These are phyloP conservation scores for Candida broadrunensis DNA, from an alignment of 805 yeast genomes.

Conservation along the genomic window DNA sequence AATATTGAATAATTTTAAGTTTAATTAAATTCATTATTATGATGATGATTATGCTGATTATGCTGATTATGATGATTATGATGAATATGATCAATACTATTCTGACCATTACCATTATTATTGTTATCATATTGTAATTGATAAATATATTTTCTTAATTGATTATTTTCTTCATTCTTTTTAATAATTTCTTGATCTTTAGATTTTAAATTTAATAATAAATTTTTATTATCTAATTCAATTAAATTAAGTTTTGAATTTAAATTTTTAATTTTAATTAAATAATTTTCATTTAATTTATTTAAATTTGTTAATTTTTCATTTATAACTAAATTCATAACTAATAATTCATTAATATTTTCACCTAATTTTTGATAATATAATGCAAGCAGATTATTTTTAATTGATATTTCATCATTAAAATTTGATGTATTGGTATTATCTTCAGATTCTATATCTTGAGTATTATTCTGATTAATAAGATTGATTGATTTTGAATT, in stretches of 20 bases:
- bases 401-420: not conserved
- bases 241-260: not conserved
- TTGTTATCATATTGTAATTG: not conserved
- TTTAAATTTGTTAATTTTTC: not conserved
- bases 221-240: not conserved
- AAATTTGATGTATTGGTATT: too few relatives aligned
- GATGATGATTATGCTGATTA: not conserved
- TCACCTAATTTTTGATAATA: not conserved
- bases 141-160: not conserved
- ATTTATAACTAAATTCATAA: not conserved
- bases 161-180: conserved; percentile 1
- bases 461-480: too few relatives aligned
- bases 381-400: not conserved
- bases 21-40: too few relatives aligned
- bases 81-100: not conserved
- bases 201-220: not conserved
- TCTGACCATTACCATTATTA: not conserved
- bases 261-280: not conserved
- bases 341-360: not conserved
- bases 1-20: too few relatives aligned
- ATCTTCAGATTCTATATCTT: too few relatives aligned
- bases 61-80: not conserved
- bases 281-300: not conserved
- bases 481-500: too few relatives aligned
- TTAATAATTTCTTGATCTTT: not conserved